Conservation (phyloP, 495 filamentous ascomycete genomes). For the Neurospora intermedia region DNA sequence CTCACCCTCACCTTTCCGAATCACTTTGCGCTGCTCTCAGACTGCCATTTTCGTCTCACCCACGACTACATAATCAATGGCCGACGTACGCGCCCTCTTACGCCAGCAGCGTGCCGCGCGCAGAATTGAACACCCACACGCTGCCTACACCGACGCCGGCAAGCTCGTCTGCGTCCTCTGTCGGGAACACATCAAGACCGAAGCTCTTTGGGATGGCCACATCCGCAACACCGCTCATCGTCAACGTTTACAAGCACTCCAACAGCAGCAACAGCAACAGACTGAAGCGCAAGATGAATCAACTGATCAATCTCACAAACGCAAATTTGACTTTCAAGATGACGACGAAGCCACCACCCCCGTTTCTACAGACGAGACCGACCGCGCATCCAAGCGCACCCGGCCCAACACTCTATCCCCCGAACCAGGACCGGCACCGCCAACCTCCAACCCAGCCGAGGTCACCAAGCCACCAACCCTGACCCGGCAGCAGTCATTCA, state of each 20-base stretch:
- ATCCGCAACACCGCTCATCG: conserved; percentile 38
- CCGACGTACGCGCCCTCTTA: conserved; percentile 73
- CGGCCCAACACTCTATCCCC: conserved; percentile 18
- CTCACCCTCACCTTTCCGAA: background rate
- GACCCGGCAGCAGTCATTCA: conserved; percentile 24
- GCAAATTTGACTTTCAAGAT: conserved; percentile 29
- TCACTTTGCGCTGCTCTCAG: background rate
- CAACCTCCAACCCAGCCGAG: background rate
- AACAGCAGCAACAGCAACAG: conserved; percentile 6
- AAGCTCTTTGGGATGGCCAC: conserved; percentile 50
- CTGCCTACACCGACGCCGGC: conserved; percentile 49
- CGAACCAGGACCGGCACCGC: conserved; percentile 12
- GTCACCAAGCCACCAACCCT: conserved; percentile 18
- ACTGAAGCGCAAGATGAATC: background rate
- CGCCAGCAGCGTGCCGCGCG: conserved; percentile 71
- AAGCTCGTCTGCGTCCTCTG: conserved; percentile 51
- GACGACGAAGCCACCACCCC: conserved; percentile 23
- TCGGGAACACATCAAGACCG: conserved; percentile 47
- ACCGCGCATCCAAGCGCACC: conserved; percentile 33
- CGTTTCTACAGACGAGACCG: conserved; percentile 6
- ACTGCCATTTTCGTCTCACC: background rate
- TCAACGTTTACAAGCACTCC: conserved; percentile 22
- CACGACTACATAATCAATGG: conserved; percentile 39
- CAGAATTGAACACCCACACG: conserved; percentile 56
- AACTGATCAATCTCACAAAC: conserved; percentile 18